Percentiles rank a stretch among this genome's conserved stretches.
phyloP scores from a whole-genome alignment of 129 eudicot species.

The Saposhnikovia divaricata region DNA sequence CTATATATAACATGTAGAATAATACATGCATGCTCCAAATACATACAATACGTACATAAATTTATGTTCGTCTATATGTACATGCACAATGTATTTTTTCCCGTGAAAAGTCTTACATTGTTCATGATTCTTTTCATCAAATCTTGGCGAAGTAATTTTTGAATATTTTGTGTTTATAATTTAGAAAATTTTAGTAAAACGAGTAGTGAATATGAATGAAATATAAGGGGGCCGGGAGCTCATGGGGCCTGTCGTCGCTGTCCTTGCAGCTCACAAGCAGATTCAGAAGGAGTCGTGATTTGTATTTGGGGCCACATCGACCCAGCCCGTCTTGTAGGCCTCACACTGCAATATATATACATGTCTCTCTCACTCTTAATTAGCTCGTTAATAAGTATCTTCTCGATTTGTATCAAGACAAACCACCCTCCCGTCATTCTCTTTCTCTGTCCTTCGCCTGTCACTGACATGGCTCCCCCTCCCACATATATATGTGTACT shows the following conservation, averaged over 20 bases:
- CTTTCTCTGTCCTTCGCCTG: not conserved
- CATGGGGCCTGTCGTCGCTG: slow-evolving; percentile 17
- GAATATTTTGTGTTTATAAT: not conserved
- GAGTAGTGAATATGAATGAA: not conserved
- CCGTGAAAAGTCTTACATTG: not conserved
- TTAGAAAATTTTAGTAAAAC: not conserved
- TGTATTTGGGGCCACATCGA: not conserved
- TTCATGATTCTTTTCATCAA: not conserved
- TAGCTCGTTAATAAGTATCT: not conserved
- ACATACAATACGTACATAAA: not conserved
- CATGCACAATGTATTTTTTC: not conserved
- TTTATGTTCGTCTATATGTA: not conserved
- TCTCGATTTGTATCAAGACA: not conserved
- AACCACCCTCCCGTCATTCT: slow-evolving; percentile 2
- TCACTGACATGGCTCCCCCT: not conserved
- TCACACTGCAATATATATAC: not conserved
- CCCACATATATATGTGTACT: not conserved
- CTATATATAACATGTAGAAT: not conserved
- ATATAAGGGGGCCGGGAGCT: not conserved
- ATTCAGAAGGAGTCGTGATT: slow-evolving; percentile 12
- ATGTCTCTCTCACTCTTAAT: not conserved
- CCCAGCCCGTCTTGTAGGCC: not conserved
- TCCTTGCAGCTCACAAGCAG: slow-evolving; percentile 17
- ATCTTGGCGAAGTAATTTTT: not conserved
- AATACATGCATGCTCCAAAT: not conserved